These are phyloP conservation scores for Gentiana macrophylla DNA, from an alignment of 257 asterid genomes.

Conservation along the genomic window DNA sequence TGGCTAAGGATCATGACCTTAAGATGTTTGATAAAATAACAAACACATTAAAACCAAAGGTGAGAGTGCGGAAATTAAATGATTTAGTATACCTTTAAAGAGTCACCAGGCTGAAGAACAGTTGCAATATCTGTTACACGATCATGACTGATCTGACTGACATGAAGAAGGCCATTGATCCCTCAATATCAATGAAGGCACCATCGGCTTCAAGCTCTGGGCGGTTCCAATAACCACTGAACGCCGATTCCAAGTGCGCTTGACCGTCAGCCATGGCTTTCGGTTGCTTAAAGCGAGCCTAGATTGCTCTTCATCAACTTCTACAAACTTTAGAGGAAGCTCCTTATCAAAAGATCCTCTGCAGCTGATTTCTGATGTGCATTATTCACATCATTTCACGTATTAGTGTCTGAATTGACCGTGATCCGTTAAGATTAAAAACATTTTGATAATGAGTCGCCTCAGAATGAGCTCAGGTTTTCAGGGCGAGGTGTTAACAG, in stretches of 20 bases:
- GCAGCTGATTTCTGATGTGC: constrained; percentile 75
- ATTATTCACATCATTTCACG: too few relatives aligned
- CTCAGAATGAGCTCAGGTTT: too few relatives aligned
- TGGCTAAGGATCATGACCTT: constrained; percentile 98
- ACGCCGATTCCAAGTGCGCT: constrained; percentile 93
- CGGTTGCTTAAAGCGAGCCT: constrained; percentile 92
- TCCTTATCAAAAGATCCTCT: constrained; percentile 86
- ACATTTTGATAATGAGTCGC: too few relatives aligned
- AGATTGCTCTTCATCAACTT: constrained; percentile 83
- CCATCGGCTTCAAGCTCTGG: constrained; percentile 97
- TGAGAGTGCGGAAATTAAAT: constrained; percentile 6
- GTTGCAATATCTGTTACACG: constrained; percentile 87
- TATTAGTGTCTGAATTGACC: too few relatives aligned
- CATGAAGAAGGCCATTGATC: constrained; percentile 87
- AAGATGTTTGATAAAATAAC: too few relatives aligned
- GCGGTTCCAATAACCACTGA: constrained; percentile 85
- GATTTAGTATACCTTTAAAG: constrained; percentile 53
- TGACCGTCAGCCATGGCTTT: constrained; percentile 95
- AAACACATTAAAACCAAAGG: constrained; percentile 1
- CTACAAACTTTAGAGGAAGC: constrained; percentile 81
- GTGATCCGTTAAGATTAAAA: too few relatives aligned
- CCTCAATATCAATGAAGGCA: constrained; percentile 98
- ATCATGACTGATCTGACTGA: constrained; percentile 93
- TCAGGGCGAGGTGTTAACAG: too few relatives aligned
- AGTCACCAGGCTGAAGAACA: constrained; percentile 94